Evolutionary conservation across 2,329 filamentous ascomycete genomes (phyloP).

Genomic region (Helminthosporium solani): DNA sequence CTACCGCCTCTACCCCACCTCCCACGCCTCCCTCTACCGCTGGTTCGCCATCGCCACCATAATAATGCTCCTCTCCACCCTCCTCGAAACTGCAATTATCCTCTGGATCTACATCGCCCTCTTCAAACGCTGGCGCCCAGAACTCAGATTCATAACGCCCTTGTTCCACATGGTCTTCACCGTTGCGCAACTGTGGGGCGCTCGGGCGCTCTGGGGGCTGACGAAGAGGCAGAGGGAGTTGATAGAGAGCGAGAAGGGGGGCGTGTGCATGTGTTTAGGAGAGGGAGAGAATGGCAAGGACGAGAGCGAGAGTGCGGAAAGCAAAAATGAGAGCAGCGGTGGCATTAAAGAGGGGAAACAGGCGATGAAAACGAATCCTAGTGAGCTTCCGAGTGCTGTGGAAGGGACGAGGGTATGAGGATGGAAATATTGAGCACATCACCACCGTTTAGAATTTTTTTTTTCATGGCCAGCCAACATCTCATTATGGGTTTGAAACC

Average conservation of each 20-base stretch:
- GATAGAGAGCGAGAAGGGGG: background rate
- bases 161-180: background rate
- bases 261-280: background rate
- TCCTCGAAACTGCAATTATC: slow-evolving; percentile 1
- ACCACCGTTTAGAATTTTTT: no score
- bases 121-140: slow-evolving; percentile 1
- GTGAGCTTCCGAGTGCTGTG: no score
- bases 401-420: no score
- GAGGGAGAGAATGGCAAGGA: background rate
- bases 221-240: background rate
- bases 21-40: background rate
- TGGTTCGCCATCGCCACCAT: background rate
- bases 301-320: background rate
- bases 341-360: no score
- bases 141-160: slow-evolving; percentile 1
- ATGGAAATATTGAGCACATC: no score
- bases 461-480: no score
- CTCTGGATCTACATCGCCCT: slow-evolving; percentile 3
- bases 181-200: slow-evolving; percentile 2
- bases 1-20: slow-evolving; percentile 3
- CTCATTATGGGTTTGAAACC: no score
- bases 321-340: background rate
- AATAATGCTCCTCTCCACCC: background rate
- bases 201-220: background rate
- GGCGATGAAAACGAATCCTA: no score